phyloP scores from a whole-genome alignment of 768 basidiomycete genomes.

The Boletus coccyginus region DNA sequence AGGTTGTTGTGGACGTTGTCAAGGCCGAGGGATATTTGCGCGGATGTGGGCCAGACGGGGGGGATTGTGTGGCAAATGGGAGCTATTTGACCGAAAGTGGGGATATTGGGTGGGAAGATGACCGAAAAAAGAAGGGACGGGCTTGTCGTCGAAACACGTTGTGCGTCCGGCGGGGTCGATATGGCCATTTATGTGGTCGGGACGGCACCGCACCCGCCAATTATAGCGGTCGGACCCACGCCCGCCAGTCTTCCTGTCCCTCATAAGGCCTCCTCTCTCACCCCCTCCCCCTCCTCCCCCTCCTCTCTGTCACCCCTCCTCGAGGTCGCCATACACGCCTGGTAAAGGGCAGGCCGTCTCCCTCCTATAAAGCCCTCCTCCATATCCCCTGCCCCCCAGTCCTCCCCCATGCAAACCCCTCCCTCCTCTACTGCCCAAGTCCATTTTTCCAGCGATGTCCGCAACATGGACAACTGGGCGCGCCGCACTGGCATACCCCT shows the following conservation, averaged over 20 bases:
- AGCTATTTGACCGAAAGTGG: conserved; percentile 20
- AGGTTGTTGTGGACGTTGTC: conserved; percentile 22
- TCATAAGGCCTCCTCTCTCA: conserved; percentile 39
- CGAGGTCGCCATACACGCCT: conserved; percentile 23
- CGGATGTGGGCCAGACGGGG: conserved; percentile 12
- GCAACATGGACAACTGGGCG: conserved; percentile 83
- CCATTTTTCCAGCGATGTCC: conserved; percentile 76
- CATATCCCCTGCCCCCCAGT: not conserved
- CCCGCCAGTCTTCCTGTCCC: conserved; percentile 31
- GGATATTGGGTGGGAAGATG: conserved; percentile 19
- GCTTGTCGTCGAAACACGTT: conserved; percentile 74
- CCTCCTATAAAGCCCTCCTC: conserved; percentile 26
- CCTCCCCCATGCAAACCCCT: conserved; percentile 29
- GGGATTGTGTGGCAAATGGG: conserved; percentile 11
- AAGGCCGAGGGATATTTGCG: conserved; percentile 26
- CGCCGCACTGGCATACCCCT: conserved; percentile 75
- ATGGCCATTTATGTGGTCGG: conserved; percentile 52
- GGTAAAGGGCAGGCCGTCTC: conserved; percentile 31
- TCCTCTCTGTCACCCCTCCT: conserved; percentile 24
- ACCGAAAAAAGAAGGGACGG: conserved; percentile 12
- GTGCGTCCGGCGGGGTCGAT: conserved; percentile 62
- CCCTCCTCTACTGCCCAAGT: conserved; percentile 52
- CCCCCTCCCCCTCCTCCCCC: conserved; percentile 27
- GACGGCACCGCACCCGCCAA: conserved; percentile 53
- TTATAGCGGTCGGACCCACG: conserved; percentile 45